Evolutionary conservation across 202 grass and related monocot species (phyloP).

Genomic region (Saccharum hybrid): DNA sequence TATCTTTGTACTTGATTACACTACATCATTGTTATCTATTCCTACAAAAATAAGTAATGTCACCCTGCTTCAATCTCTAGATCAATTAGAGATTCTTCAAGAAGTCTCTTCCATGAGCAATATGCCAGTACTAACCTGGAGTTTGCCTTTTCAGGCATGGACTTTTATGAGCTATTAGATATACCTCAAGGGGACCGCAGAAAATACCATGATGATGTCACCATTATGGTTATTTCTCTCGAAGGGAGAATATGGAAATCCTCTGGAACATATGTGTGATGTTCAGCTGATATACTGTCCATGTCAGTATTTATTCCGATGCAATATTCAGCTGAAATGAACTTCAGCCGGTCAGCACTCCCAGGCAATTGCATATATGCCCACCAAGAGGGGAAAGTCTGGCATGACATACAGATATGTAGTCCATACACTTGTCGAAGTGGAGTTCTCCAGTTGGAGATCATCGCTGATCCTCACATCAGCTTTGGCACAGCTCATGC

Average conservation of each 20-base stretch:
- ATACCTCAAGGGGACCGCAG: slow-evolving; percentile 94
- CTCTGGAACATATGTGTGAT: slow-evolving; percentile 78
- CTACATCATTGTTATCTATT: not conserved
- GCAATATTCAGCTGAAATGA: slow-evolving; percentile 32
- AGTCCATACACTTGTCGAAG: slow-evolving; percentile 30
- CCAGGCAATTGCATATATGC: slow-evolving; percentile 42
- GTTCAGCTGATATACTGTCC: slow-evolving; percentile 21
- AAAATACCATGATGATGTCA: slow-evolving; percentile 97
- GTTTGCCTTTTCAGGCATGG: slow-evolving; percentile 68
- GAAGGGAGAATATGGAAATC: slow-evolving; percentile 98
- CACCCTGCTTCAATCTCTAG: not conserved
- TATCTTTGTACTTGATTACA: not conserved
- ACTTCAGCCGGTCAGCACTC: slow-evolving; percentile 30
- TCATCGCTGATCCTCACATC: slow-evolving; percentile 48
- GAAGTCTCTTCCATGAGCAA: not conserved
- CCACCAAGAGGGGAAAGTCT: slow-evolving; percentile 31
- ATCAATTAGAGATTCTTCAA: not conserved
- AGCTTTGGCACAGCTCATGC: slow-evolving; percentile 30
- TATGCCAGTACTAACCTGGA: slow-evolving; percentile 20
- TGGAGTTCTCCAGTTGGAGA: slow-evolving; percentile 41
- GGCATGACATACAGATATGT: slow-evolving; percentile 26
- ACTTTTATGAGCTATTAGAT: slow-evolving; percentile 86
- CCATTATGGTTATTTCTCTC: slow-evolving; percentile 89
- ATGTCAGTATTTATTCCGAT: slow-evolving; percentile 43
- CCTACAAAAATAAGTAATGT: not conserved